These are phyloP conservation scores for Gomphus bonarii DNA, from an alignment of 1,284 basidiomycete genomes.

Conservation along the genomic window DNA sequence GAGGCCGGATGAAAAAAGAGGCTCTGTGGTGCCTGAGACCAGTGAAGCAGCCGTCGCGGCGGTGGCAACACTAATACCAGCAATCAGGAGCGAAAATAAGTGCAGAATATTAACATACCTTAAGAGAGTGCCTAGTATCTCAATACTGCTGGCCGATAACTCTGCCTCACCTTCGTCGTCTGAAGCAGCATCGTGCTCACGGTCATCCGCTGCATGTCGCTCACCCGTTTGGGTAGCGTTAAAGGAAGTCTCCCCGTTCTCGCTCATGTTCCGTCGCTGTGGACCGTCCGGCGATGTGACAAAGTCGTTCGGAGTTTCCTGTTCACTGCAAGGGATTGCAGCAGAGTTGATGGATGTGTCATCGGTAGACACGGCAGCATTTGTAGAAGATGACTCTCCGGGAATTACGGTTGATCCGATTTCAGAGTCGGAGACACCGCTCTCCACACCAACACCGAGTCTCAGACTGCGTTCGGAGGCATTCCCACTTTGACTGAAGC, in stretches of 20 bases:
- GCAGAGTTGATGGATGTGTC: not conserved
- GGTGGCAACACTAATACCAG: slow-evolving; percentile 50
- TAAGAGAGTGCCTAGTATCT: slow-evolving; percentile 21
- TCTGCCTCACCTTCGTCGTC: slow-evolving; percentile 13
- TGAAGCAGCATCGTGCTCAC: not conserved
- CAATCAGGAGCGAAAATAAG: not conserved
- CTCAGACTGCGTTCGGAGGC: not conserved
- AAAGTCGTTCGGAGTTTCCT: not conserved
- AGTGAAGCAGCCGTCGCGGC: slow-evolving; percentile 72
- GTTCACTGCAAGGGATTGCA: not conserved
- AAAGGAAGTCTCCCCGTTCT: not conserved
- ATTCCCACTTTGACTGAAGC: not conserved
- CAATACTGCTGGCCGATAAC: slow-evolving; percentile 62
- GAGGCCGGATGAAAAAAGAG: slow-evolving; percentile 45
- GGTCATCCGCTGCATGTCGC: not conserved
- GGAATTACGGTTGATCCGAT: not conserved
- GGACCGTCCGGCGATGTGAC: not conserved
- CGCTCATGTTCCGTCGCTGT: not conserved
- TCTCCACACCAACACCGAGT: not conserved
- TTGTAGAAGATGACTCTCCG: not conserved
- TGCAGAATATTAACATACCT: slow-evolving; percentile 5
- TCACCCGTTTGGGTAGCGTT: not conserved
- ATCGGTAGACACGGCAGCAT: slow-evolving; percentile 1
- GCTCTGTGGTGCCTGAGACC: slow-evolving; percentile 49
- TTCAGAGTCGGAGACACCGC: not conserved